Percentiles rank a stretch among this genome's conserved stretches.
Conservation (phyloP, 495 filamentous ascomycete genomes). For the Penicillium herquei region DNA sequence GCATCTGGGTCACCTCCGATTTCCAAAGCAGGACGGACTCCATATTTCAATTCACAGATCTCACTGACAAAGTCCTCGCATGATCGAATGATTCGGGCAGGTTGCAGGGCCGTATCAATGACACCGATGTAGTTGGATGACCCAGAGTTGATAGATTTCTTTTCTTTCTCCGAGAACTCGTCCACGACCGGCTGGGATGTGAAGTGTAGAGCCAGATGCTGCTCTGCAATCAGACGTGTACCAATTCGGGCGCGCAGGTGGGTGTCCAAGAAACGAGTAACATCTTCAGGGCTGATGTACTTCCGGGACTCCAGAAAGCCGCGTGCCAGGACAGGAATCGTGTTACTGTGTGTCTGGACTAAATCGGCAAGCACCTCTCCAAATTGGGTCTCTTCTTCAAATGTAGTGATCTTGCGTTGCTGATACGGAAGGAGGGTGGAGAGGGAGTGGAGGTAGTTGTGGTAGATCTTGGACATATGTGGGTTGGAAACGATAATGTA, state of each 20-base stretch:
- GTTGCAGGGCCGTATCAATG: slow-evolving; percentile 88
- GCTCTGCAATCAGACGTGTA: slow-evolving; percentile 90
- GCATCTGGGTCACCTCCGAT: slow-evolving; percentile 82
- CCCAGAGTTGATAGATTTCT: slow-evolving; percentile 37
- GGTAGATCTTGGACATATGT: slow-evolving; percentile 86
- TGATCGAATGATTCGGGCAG: slow-evolving; percentile 71
- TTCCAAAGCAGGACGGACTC: slow-evolving; percentile 74
- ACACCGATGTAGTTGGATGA: slow-evolving; percentile 85
- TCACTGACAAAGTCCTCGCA: slow-evolving; percentile 91
- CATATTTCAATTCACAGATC: slow-evolving; percentile 95
- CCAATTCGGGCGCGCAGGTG: slow-evolving; percentile 93
- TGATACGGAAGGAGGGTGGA: slow-evolving; percentile 86
- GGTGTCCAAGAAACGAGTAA: slow-evolving; percentile 88
- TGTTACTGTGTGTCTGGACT: slow-evolving; percentile 89
- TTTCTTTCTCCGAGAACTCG: slow-evolving; percentile 7
- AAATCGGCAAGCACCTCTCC: slow-evolving; percentile 90
- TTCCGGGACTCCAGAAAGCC: slow-evolving; percentile 89
- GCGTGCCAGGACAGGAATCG: slow-evolving; percentile 85
- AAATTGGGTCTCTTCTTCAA: slow-evolving; percentile 87
- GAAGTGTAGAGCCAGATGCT: slow-evolving; percentile 91
- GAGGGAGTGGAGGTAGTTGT: slow-evolving; percentile 90
- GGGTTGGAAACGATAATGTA: slow-evolving; percentile 98
- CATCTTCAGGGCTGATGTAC: slow-evolving; percentile 76
- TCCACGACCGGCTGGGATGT: slow-evolving; percentile 69
- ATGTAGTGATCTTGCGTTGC: slow-evolving; percentile 67